Evolutionary conservation across 1,284 basidiomycete genomes (phyloP).

Genomic region (Malassezia sympodialis): DNA sequence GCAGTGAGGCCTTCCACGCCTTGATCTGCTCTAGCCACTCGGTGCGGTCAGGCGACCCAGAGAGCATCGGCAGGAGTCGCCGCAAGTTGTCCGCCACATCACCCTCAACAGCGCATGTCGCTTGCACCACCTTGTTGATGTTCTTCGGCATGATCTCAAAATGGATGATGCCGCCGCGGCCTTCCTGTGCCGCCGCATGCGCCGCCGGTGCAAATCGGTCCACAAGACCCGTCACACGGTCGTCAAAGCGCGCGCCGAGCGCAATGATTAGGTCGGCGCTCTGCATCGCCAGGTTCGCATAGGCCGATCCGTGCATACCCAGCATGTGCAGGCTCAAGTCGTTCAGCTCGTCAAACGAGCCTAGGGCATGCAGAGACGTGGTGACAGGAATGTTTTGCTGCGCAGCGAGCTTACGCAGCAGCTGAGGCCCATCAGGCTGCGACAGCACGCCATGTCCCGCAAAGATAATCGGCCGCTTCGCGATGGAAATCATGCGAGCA

Average conservation of each 20-base stretch:
- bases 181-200: conserved; percentile 69
- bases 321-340: conserved; percentile 83
- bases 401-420: conserved; percentile 70
- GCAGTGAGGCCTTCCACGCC: conserved; percentile 75
- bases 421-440: conserved; percentile 68
- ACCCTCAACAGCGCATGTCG: conserved; percentile 82
- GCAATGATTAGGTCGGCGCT: conserved; percentile 94
- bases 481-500: conserved; percentile 78
- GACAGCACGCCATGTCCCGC: conserved; percentile 84
- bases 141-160: conserved; percentile 99
- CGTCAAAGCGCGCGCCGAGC: conserved; percentile 89
- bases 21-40: conserved; percentile 64
- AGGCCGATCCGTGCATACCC: conserved; percentile 95
- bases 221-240: conserved; percentile 90
- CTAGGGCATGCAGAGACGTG: conserved; percentile 89
- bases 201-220: conserved; percentile 85
- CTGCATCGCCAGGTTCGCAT: conserved; percentile 96
- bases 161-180: conserved; percentile 91
- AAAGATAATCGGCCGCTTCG: conserved; percentile 84
- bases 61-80: conserved; percentile 63
- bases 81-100: conserved; percentile 78
- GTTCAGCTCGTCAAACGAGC: conserved; percentile 84
- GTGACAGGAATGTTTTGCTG: conserved; percentile 90
- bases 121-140: conserved; percentile 96
- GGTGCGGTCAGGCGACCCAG: conserved; percentile 50